Conservation (phyloP, 352 stramenopile genomes). For the Bremia lactucae region DNA sequence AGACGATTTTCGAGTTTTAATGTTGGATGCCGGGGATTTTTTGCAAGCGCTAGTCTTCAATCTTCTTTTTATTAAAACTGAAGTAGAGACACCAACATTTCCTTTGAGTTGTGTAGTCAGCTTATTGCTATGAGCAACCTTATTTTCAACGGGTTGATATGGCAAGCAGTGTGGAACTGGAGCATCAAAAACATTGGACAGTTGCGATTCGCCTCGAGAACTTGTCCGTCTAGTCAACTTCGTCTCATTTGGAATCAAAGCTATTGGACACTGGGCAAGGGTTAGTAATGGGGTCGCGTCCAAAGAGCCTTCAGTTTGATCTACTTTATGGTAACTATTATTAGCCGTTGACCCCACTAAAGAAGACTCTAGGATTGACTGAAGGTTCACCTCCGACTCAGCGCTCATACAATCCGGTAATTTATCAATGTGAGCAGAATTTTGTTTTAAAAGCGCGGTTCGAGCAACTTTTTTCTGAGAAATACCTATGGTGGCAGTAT, state of each 20-base stretch:
- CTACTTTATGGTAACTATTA: constrained; percentile 18
- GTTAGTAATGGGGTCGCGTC: constrained; percentile 7
- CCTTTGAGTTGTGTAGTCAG: constrained; percentile 23
- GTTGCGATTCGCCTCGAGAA: no score
- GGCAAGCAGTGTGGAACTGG: not conserved
- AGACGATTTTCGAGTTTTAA: constrained; percentile 6
- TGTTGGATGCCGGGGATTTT: not conserved
- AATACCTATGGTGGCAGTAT: constrained; percentile 1
- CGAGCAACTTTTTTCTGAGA: constrained; percentile 1
- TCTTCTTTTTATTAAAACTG: not conserved
- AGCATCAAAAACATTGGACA: no score
- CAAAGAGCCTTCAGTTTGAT: constrained; percentile 31
- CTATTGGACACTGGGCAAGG: no score
- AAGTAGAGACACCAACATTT: constrained; percentile 16
- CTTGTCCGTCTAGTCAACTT: no score
- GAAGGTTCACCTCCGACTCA: constrained; percentile 4
- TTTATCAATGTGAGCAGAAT: not conserved
- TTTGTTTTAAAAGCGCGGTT: not conserved
- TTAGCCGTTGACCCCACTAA: constrained; percentile 13
- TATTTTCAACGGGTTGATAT: constrained; percentile 1
- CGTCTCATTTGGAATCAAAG: no score
- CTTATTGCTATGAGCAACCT: constrained; percentile 20
- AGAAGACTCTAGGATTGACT: constrained; percentile 13
- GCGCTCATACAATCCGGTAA: not conserved
- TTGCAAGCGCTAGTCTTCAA: not conserved